Evolutionary conservation across 2,329 filamentous ascomycete genomes (phyloP).

Genomic region (Fusarium anguioides): DNA sequence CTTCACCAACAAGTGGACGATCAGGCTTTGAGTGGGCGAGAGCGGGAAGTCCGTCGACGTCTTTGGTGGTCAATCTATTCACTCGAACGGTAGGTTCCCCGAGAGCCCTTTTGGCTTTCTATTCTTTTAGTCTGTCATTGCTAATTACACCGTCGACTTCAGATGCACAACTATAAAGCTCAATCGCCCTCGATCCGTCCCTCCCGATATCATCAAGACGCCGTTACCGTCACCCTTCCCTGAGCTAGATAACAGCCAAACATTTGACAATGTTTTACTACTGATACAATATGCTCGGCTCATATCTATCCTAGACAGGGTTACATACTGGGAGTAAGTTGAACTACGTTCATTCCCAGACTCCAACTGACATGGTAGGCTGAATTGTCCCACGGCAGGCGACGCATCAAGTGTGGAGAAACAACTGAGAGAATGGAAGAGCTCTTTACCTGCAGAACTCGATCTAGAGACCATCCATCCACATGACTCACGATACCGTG

Average conservation of each 20-base stretch:
- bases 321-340: not conserved
- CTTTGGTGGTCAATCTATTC: slow-evolving; percentile 5
- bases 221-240: not conserved
- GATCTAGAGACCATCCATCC: not conserved
- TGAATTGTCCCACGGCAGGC: too few relatives aligned
- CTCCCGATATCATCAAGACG: not conserved
- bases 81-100: not conserved
- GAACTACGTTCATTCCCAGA: accelerated
- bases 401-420: not conserved
- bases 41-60: not conserved
- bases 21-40: not conserved
- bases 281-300: not conserved
- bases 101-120: too few relatives aligned
- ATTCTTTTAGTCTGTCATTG: too few relatives aligned
- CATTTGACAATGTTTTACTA: not conserved
- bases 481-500: not conserved
- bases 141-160: not conserved
- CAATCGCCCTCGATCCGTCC: not conserved
- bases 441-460: not conserved
- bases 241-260: not conserved
- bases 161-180: slow-evolving; percentile 2
- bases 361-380: not conserved
- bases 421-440: not conserved
- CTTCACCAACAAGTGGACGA: not conserved
- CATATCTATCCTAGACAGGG: not conserved